Evolutionary conservation across 768 basidiomycete genomes (phyloP).

Genomic region (Boletus coccyginus): DNA sequence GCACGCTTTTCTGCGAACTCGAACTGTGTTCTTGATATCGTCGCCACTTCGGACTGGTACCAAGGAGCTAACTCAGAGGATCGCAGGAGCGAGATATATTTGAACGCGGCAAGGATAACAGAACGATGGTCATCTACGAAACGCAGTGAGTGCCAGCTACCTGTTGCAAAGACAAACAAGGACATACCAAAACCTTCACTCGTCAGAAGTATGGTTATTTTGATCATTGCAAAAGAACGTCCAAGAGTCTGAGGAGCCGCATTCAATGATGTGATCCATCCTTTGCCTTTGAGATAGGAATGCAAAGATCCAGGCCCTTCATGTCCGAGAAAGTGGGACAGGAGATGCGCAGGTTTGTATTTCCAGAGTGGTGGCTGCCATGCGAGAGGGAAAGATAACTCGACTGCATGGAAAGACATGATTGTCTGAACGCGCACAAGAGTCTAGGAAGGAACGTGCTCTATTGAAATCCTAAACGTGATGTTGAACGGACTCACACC

Average conservation of each 20-base stretch:
- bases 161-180: background rate
- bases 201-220: slow-evolving; percentile 77
- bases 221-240: slow-evolving; percentile 88
- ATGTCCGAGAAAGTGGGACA: slow-evolving; percentile 85
- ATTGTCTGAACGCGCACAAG: slow-evolving; percentile 86
- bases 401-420: slow-evolving; percentile 81
- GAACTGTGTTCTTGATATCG: slow-evolving; percentile 73
- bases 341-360: slow-evolving; percentile 71
- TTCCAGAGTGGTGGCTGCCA: slow-evolving; percentile 73
- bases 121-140: slow-evolving; percentile 62
- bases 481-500: slow-evolving; percentile 49
- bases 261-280: slow-evolving; percentile 78
- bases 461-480: slow-evolving; percentile 5
- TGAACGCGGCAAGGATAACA: slow-evolving; percentile 68
- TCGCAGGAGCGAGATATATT: slow-evolving; percentile 73
- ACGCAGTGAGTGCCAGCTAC: slow-evolving; percentile 1
- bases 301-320: slow-evolving; percentile 91
- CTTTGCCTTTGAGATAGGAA: slow-evolving; percentile 85
- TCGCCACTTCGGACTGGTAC: slow-evolving; percentile 74
- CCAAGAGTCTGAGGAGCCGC: slow-evolving; percentile 69
- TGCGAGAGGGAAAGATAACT: slow-evolving; percentile 76
- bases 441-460: slow-evolving; percentile 44
- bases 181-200: slow-evolving; percentile 78
- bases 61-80: slow-evolving; percentile 57
- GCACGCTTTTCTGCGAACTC: slow-evolving; percentile 82